These are phyloP conservation scores for Alternaria metachromatica DNA, from an alignment of 2,329 filamentous ascomycete genomes.

Conservation along the genomic window DNA sequence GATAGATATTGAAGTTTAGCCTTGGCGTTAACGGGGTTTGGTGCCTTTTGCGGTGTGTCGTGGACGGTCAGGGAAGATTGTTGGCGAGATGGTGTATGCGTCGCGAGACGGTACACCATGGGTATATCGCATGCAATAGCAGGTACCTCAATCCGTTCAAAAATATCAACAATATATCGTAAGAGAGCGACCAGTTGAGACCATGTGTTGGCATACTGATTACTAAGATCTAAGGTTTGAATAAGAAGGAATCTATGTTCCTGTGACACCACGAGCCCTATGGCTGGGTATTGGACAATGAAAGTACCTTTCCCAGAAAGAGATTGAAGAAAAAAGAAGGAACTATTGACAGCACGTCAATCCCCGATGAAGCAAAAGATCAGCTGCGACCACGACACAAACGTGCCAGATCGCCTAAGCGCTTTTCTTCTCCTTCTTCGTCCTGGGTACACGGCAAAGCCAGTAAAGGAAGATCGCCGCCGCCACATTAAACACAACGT, in stretches of 20 bases:
- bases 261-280: neutral
- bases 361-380: neutral
- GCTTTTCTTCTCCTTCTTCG: conserved; percentile 47
- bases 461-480: conserved; percentile 61
- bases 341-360: neutral
- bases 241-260: neutral
- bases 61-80: neutral
- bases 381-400: neutral
- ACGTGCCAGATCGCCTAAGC: neutral
- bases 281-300: neutral
- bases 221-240: neutral
- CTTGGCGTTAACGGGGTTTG: conserved; percentile 22
- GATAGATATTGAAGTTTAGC: conserved; percentile 25
- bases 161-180: neutral
- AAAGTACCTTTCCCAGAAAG: neutral
- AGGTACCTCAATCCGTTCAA: neutral
- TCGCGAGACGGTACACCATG: neutral
- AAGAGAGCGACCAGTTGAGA: neutral
- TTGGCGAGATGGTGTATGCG: neutral
- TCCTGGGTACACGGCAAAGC: conserved; percentile 59
- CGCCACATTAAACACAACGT: conserved; percentile 58
- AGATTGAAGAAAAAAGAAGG: neutral
- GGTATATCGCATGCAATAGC: neutral
- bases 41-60: neutral
- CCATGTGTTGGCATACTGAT: neutral